Percentiles rank a stretch among this genome's conserved stretches.
These are phyloP conservation scores for Megacollybia marginata DNA, from an alignment of 768 basidiomycete species.

Conservation along the genomic window DNA sequence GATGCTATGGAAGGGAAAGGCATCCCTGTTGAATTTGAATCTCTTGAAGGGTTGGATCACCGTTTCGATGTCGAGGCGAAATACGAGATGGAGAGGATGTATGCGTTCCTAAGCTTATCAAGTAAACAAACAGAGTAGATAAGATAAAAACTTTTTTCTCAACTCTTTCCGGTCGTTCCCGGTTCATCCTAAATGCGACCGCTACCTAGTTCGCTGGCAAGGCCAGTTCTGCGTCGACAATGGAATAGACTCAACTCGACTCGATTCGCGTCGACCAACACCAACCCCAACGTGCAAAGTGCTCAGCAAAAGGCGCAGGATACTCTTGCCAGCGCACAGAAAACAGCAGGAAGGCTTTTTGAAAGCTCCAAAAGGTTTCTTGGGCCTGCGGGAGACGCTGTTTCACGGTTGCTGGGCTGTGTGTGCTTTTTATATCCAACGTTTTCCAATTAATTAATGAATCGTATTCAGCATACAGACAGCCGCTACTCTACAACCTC, in stretches of 20 bases:
- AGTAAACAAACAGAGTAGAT: background rate
- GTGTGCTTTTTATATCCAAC: background rate
- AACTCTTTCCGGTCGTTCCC: too few relatives aligned
- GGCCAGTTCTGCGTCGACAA: background rate
- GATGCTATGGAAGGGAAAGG: conserved; percentile 17
- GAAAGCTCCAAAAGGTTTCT: conserved; percentile 38
- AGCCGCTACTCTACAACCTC: conserved; percentile 75
- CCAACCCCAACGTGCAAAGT: conserved; percentile 32
- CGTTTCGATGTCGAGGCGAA: conserved; percentile 23
- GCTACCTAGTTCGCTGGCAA: background rate
- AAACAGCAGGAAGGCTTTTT: conserved; percentile 46
- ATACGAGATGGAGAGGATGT: conserved; percentile 27
- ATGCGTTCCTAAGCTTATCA: conserved; percentile 18
- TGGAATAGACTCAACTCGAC: background rate
- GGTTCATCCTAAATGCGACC: background rate
- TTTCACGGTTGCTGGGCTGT: background rate
- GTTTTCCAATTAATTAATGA: too few relatives aligned
- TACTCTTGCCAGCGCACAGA: conserved; percentile 49
- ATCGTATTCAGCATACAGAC: conserved; percentile 51
- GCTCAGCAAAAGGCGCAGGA: conserved; percentile 71
- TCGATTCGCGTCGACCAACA: background rate
- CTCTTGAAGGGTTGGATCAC: conserved; percentile 26
- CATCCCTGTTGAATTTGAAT: conserved; percentile 21
- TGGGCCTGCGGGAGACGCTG: conserved; percentile 1
- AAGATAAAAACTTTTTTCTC: too few relatives aligned